These are phyloP conservation scores for Rhynchospora pubera DNA, from an alignment of 176 grass and related monocot genomes.

Conservation along the genomic window DNA sequence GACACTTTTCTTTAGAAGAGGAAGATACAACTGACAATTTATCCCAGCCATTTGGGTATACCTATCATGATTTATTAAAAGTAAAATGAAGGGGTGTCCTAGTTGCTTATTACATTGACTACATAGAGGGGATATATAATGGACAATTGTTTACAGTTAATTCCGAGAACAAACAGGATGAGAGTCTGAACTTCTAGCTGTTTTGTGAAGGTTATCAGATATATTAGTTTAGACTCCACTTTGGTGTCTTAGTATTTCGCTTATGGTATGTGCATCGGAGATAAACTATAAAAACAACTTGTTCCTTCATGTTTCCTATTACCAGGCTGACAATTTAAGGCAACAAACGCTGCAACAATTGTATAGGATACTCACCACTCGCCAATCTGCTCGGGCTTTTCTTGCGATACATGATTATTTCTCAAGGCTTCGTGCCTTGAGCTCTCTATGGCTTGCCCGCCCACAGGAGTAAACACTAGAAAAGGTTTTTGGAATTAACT, in stretches of 20 bases:
- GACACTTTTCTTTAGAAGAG: background rate
- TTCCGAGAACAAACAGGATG: background rate
- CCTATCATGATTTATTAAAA: background rate
- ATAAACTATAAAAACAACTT: background rate
- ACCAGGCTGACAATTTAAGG: conserved; percentile 90
- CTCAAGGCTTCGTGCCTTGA: conserved; percentile 65
- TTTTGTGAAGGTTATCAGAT: background rate
- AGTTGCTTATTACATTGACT: background rate
- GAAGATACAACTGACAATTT: background rate
- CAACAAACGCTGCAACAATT: conserved; percentile 86
- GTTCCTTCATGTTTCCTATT: conserved; percentile 5
- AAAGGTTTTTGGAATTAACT: background rate
- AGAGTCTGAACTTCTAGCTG: background rate
- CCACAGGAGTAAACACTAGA: conserved; percentile 56
- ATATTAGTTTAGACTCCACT: background rate
- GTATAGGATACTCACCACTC: conserved; percentile 80
- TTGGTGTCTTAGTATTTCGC: background rate
- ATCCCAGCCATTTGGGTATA: background rate
- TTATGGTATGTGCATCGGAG: background rate
- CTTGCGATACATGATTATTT: conserved; percentile 91
- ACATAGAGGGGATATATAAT: background rate
- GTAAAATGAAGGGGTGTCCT: background rate
- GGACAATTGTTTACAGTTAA: background rate
- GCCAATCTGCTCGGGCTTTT: conserved; percentile 75
- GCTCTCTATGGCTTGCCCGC: conserved; percentile 85